Percentiles rank a stretch among this genome's conserved stretches.
Evolutionary conservation across 805 yeast genomes (phyloP).

Genomic region (Ogataea salicorniae): DNA sequence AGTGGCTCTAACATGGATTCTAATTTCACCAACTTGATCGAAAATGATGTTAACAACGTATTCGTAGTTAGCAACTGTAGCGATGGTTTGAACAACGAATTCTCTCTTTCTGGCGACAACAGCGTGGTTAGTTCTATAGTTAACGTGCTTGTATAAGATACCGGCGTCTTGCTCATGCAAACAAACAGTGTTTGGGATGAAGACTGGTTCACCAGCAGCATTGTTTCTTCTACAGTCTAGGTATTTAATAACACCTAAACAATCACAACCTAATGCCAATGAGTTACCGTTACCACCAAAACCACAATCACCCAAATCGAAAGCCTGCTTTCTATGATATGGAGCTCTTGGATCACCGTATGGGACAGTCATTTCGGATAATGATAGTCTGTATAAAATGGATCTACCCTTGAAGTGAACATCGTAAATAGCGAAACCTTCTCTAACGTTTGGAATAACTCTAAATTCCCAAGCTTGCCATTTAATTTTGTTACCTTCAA

Average conservation of each 20-base stretch:
- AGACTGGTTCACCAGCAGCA: constrained; percentile 55
- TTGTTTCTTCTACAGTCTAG: constrained; percentile 55
- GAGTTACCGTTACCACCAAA: constrained; percentile 71
- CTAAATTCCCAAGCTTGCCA: constrained; percentile 88
- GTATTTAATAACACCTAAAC: constrained; percentile 75
- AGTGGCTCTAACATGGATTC: constrained; percentile 77
- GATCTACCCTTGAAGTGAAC: constrained; percentile 73
- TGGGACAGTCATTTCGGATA: constrained; percentile 85
- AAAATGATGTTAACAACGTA: constrained; percentile 67
- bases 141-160: constrained; percentile 70
- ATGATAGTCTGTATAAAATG: constrained; percentile 62
- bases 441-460: constrained; percentile 66
- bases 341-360: constrained; percentile 84
- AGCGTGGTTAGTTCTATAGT: constrained; percentile 68
- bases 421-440: constrained; percentile 73
- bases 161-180: constrained; percentile 80
- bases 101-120: constrained; percentile 75
- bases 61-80: constrained; percentile 83
- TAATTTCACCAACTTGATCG: constrained; percentile 73
- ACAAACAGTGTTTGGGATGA: constrained; percentile 68
- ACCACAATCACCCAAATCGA: constrained; percentile 82
- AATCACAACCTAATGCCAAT: constrained; percentile 71
- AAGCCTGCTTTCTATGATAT: constrained; percentile 81
- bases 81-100: constrained; percentile 72
- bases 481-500: constrained; percentile 52